Base-by-base conservation (phyloP, 1,284 basidiomycete species). In the Ustilago crameri region DNA sequence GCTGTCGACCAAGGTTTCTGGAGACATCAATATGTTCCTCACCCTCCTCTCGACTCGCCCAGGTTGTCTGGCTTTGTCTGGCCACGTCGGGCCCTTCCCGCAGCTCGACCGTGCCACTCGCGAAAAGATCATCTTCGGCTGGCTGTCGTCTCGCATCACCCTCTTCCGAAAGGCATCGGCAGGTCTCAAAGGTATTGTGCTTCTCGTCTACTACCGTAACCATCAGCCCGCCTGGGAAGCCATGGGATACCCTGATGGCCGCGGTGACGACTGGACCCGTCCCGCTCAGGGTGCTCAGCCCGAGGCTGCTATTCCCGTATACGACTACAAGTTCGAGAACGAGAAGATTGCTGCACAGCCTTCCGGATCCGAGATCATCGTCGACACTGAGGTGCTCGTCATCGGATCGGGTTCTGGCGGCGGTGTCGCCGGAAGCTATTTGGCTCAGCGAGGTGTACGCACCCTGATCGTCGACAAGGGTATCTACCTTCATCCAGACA, bases 391-490 rank as follows among this genome's bases (percentile, higher is more conserved):
- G 44, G 74, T 83, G 18, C 70, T 83, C 27, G 63, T 86, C 54
- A 76, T 86, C 50, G 86, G 86, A 2, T 85, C 85, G 0, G 86
- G 86, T 8, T 82, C 84, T 0, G 86, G 85, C 9, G 86, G 85
- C 17, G 84, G 84, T 32, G 84, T 84, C 17, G 79, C 81, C 0
- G 83, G 84, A 10, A 55, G 61, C 43, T 80, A 82, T 49, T 62
- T 85, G 14, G 74, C 84, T 3, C 75, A 81, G 62, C 79, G 82
- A 37, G 83, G 83, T 2, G 74, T 84, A 50, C 71, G 78, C 38
- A 83, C 84, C 26, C 74, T 86, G 34, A 82, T 86, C 22, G 81
- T 86, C 47, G 86, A 86, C 75, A 86, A 86, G 76, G 85, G 86
- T 24, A 65, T 65, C 43, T 85, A 84, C 66, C 66, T 82, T 26